Evolutionary conservation across 495 filamentous ascomycete genomes (phyloP), one percentile per base, ranked within the genome.

Genomic region (Achaetomiella virescens): DNA sequence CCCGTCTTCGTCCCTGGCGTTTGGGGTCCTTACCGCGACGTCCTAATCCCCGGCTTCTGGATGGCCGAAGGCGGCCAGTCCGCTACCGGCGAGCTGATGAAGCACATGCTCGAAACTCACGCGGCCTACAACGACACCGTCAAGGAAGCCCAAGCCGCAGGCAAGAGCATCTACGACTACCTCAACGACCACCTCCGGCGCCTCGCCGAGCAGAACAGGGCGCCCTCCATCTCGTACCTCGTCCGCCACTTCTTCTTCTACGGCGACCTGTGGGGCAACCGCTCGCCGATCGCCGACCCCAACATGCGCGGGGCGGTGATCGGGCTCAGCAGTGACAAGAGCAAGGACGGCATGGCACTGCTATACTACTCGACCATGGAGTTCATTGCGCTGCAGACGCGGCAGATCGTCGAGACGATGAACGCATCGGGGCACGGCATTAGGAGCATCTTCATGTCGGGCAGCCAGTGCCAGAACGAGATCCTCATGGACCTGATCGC

Each of bases 231-330:
- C 33, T 83, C 85, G n/a, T 95, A 87, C 62, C 76, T 98, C 0
- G 89, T 80, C 15, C 87, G 93, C 7, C 92, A 97, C 69, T 85
- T 95, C 70, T 98, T 97, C 80, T 95, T 98, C 77, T 97, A 97
- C 65, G 93, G 93, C 51, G 93, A 98, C 65, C 81, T 96, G n/a
- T 97, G 93, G 79, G 93, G 93, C 38, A 98, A 98, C 70, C 84
- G 93, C 29, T 95, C 89, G 17, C 93, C 93, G 6, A 82, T 98
- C 53, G 92, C 92, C 0, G 90, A 98, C 63, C 80, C 91, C 1
- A 83, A 81, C 67, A 98, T 98, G 93, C 84, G 83, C 27, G 93
- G 93, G 29, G 83, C 91, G 1, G 80, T 93, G 43, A 83, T 95
- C 52, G 93, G 93, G 6, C 76, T 98, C 31, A 87, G 83, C 67